Evolutionary conservation across 2,329 filamentous ascomycete genomes (phyloP).

Genomic region (Xenosphaeropsis pyriputrescens): DNA sequence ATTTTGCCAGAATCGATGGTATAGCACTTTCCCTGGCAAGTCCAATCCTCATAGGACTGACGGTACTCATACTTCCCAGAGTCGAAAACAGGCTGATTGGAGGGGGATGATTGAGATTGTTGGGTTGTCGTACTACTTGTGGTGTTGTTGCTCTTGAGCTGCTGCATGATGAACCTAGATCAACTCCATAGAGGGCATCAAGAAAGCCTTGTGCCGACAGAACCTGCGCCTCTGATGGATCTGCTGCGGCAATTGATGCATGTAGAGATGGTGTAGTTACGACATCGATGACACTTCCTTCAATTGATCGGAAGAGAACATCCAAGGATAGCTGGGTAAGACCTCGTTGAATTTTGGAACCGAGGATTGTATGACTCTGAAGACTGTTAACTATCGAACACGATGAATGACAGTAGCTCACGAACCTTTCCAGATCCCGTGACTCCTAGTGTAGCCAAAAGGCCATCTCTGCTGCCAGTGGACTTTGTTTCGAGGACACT

Average conservation of each 20-base stretch:
- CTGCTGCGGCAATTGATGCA: conserved; percentile 59
- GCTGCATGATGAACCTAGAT: conserved; percentile 35
- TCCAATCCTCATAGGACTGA: conserved; percentile 16
- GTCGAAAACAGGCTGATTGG: conserved; percentile 2
- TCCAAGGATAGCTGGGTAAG: conserved; percentile 87
- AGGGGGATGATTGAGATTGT: conserved; percentile 5
- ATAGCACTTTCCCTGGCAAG: conserved; percentile 7
- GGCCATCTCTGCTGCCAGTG: conserved; percentile 70
- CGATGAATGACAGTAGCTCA: neutral
- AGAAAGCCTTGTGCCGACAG: conserved; percentile 63
- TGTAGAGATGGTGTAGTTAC: conserved; percentile 45
- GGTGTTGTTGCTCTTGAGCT: conserved; percentile 55
- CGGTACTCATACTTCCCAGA: conserved; percentile 8
- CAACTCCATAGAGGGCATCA: conserved; percentile 62
- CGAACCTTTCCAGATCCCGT: conserved; percentile 89
- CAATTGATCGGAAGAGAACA: conserved; percentile 72
- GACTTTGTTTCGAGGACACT: conserved; percentile 63
- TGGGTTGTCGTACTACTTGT: conserved; percentile 41
- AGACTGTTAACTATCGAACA: too few relatives aligned
- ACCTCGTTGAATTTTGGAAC: conserved; percentile 73
- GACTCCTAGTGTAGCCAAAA: conserved; percentile 83
- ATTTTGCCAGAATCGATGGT: conserved; percentile 2
- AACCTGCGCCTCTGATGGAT: conserved; percentile 69
- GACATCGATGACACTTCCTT: conserved; percentile 52
- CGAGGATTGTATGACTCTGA: conserved; percentile 90